Evolutionary conservation across 1,284 basidiomycete genomes (phyloP).

Genomic region (Puccinia brachypodii): DNA sequence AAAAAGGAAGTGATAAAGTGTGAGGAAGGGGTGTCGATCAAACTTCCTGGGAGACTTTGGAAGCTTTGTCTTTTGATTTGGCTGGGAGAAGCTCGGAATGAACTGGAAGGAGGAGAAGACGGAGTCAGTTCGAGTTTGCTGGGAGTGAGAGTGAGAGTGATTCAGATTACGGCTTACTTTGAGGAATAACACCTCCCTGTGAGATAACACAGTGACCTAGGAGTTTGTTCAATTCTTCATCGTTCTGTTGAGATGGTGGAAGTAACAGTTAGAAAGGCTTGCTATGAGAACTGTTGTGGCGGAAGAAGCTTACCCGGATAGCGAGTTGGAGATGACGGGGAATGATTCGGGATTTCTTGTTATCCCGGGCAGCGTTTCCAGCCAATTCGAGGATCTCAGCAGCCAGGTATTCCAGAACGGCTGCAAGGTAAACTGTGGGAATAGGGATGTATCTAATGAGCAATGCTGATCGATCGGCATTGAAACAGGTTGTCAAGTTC

Average conservation of each 20-base stretch:
- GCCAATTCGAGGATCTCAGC: slow-evolving; percentile 86
- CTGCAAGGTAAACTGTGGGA: slow-evolving; percentile 74
- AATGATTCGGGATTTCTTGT: slow-evolving; percentile 83
- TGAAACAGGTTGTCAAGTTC: not conserved
- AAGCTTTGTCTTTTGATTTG: slow-evolving; percentile 44
- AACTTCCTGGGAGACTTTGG: slow-evolving; percentile 48
- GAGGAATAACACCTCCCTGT: slow-evolving; percentile 83
- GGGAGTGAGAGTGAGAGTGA: not conserved
- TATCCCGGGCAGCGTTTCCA: slow-evolving; percentile 72
- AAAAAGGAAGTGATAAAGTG: no score
- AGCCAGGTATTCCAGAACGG: slow-evolving; percentile 77
- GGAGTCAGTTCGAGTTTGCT: not conserved
- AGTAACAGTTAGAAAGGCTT: not conserved
- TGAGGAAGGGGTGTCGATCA: not conserved
- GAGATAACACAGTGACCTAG: slow-evolving; percentile 83
- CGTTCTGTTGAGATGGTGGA: slow-evolving; percentile 50
- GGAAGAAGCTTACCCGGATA: slow-evolving; percentile 61
- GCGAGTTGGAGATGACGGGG: slow-evolving; percentile 86
- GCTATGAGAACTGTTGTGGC: not conserved
- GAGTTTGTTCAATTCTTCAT: slow-evolving; percentile 66
- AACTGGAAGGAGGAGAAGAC: not conserved
- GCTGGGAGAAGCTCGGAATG: slow-evolving; percentile 44
- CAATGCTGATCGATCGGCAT: not conserved
- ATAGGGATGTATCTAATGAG: slow-evolving; percentile 51
- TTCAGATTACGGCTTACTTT: slow-evolving; percentile 40